These are phyloP conservation scores for Phaeolepiota aurea DNA, from an alignment of 768 basidiomycete genomes.

Conservation along the genomic window DNA sequence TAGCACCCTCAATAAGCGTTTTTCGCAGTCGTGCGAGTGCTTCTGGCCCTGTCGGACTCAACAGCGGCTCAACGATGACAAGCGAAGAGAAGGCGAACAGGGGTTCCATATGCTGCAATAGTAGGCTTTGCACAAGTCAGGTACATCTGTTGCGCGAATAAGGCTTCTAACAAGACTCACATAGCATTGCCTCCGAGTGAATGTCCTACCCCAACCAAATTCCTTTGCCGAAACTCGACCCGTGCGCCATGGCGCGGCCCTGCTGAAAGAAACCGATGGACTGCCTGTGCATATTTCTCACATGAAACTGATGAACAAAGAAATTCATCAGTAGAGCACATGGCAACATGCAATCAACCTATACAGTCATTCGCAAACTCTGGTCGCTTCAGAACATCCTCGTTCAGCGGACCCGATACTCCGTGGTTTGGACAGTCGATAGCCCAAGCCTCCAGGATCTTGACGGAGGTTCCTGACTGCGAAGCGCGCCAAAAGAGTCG, in stretches of 20 bases:
- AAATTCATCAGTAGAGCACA: slow-evolving; percentile 2
- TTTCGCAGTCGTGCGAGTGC: slow-evolving; percentile 31
- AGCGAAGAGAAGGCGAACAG: slow-evolving; percentile 37
- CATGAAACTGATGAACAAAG: slow-evolving; percentile 41
- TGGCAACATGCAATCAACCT: slow-evolving; percentile 8
- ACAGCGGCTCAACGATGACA: slow-evolving; percentile 57
- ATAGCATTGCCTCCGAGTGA: slow-evolving; percentile 60
- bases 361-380: slow-evolving; percentile 40
- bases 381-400: slow-evolving; percentile 29
- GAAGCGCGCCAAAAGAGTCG: slow-evolving; percentile 31
- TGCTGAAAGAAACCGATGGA: slow-evolving; percentile 44
- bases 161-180: slow-evolving; percentile 28
- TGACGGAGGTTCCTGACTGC: slow-evolving; percentile 12
- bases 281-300: slow-evolving; percentile 52
- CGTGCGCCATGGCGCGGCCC: slow-evolving; percentile 27
- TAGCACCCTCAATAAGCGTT: slow-evolving; percentile 36
- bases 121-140: slow-evolving; percentile 29
- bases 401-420: slow-evolving; percentile 48
- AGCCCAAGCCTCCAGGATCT: slow-evolving; percentile 54
- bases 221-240: slow-evolving; percentile 40
- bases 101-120: slow-evolving; percentile 42
- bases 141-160: background rate
- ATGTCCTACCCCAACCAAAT: slow-evolving; percentile 58
- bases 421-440: slow-evolving; percentile 73
- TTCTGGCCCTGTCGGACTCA: slow-evolving; percentile 40